A percentile compares a stretch with the other conserved stretches of the same genome.
Conservation (phyloP, 1,284 basidiomycete genomes). For the Malassezia pachydermatis region DNA sequence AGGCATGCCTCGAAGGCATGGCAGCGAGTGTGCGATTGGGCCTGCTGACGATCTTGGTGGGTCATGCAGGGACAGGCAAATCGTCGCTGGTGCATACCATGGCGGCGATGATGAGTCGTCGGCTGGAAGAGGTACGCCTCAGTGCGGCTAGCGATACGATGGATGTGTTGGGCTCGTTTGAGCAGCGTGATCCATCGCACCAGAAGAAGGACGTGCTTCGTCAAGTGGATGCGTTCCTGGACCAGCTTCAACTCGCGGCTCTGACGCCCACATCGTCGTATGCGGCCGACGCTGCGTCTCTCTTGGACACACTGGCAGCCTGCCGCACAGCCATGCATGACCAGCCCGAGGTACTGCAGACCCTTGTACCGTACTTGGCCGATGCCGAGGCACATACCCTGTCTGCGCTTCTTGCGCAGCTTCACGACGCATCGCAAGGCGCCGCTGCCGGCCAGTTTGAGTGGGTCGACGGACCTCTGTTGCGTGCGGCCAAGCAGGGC, state of each 20-base stretch:
- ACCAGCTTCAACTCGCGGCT: neutral
- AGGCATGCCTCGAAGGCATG: constrained; percentile 64
- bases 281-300: neutral
- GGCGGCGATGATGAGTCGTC: constrained; percentile 62
- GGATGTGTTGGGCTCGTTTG: constrained; percentile 90
- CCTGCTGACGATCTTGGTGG: constrained; percentile 82
- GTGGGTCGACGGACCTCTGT: constrained; percentile 92
- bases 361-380: neutral
- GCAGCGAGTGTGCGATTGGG: constrained; percentile 65
- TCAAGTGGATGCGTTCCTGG: constrained; percentile 4
- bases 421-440: neutral
- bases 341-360: neutral
- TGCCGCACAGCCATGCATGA: neutral
- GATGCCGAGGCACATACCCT: neutral
- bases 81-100: constrained; percentile 63
- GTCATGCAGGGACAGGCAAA: constrained; percentile 68
- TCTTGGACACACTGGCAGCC: neutral
- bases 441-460: constrained; percentile 60
- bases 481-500: constrained; percentile 74
- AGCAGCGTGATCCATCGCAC: constrained; percentile 56
- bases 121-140: constrained; percentile 65
- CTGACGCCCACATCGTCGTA: neutral
- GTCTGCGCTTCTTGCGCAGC: neutral
- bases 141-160: constrained; percentile 83
- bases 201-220: neutral